Evolutionary conservation across 2,329 filamentous ascomycete species (phyloP), one percentile per base, ranked within the genome.

Genomic region (Trichoderma endophyticum): DNA sequence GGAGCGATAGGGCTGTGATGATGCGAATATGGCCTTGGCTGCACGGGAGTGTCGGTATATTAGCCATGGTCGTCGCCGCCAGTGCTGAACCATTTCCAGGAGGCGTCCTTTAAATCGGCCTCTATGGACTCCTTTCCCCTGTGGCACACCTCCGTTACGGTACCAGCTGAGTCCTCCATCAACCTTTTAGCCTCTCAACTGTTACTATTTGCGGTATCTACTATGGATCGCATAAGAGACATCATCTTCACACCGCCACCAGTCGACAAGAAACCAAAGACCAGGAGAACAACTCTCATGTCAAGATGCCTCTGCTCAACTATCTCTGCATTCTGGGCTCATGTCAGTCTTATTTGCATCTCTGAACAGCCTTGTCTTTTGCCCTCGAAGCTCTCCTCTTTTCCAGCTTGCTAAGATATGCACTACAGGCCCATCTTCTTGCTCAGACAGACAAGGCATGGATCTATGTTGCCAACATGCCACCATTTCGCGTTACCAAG

Each of bases 381-480:
- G 48, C 21, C 11, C 48, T 12, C n/a, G 0, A 7, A 54, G 11
- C 48, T 54, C n/a, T 21, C 11, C 43, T 26, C 14, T 26, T 15
- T 30, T 3, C 28, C 26, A 32, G 24, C 48, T 4, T 64, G 36
- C 60, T 54, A 65, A 72, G 14, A 56, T n/a, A 30, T 32, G 12
- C 14, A 21, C 59, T 24, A 21, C 54, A 73, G 69, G 71, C 71
- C 24, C 61, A 71, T 57, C 56, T 73, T 24, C 61, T 73, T 56
- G 69, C 71, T n/a, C 71, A 71, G 39, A 73, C 71, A 18, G 34
- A 48, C 61, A 39, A 67, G 12, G 57, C 70, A 12, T 71, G 68
- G 68, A 71, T 73, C 59, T 73, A 63, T 48, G 71, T 71, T 57
- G 67, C 71, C 24, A 62, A 71, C 28, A 71, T 61, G 62, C 70